These are phyloP conservation scores for Trichoderma asperelloides DNA, from an alignment of 495 filamentous ascomycete genomes.

Conservation along the genomic window DNA sequence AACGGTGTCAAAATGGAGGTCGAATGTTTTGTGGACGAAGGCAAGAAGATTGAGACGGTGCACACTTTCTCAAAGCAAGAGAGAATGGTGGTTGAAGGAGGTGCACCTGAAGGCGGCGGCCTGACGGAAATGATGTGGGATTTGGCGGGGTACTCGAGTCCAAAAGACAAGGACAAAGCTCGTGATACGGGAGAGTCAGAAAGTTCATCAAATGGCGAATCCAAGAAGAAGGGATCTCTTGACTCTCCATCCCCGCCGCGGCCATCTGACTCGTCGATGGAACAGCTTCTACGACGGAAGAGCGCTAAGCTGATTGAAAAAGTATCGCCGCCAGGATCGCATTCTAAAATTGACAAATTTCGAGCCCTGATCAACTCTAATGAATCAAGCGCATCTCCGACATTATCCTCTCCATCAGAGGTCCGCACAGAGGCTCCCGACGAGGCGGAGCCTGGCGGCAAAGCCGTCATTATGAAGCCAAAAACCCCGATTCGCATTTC, in stretches of 20 bases:
- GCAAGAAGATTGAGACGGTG: conserved; percentile 73
- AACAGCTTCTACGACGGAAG: background rate
- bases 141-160: conserved; percentile 35
- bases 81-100: conserved; percentile 59
- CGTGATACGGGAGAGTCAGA: conserved; percentile 20
- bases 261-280: background rate
- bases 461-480: conserved; percentile 73
- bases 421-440: conserved; percentile 15
- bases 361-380: background rate
- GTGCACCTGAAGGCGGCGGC: conserved; percentile 35
- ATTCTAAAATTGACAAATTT: background rate
- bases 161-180: conserved; percentile 13
- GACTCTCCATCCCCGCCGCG: background rate
- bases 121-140: conserved; percentile 44
- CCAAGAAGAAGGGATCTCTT: conserved; percentile 13
- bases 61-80: conserved; percentile 73
- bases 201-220: conserved; percentile 17
- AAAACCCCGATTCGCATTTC: conserved; percentile 50
- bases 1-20: conserved; percentile 83
- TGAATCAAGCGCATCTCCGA: background rate
- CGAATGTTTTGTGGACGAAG: conserved; percentile 79
- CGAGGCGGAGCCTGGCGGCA: conserved; percentile 40
- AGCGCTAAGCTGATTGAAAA: conserved; percentile 4
- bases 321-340: background rate
- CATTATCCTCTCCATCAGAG: background rate